Evolutionary conservation across 805 yeast species (phyloP), one percentile per base, ranked within the genome.

Genomic region (Kodamaea neixiangensis): DNA sequence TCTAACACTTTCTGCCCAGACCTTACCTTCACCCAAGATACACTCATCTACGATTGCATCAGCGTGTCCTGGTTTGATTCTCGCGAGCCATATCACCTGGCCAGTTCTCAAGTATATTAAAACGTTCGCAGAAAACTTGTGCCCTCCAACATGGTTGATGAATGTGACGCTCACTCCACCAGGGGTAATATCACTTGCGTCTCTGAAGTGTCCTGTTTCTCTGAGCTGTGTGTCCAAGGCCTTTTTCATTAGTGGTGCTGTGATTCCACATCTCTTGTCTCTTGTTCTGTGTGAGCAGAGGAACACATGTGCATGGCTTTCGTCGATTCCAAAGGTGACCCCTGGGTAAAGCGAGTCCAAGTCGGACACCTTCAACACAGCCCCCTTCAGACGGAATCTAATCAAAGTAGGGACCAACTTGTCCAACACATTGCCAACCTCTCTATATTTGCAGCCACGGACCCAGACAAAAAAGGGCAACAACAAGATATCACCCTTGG

Each of bases 81-180:
- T 78, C 0, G 96, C 99, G 63, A 89, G 72, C 97, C 97, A 91
- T 22, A 91, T 80, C 51, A 85, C 83, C 57, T 88, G 87, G 5
- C 94, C 96, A 9, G 80, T 71, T 55, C 78, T 83, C 56, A 83
- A 70, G 63, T 90, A 91, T 13, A 93, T 80, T 47, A 90, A 77
- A 2, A 89, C 87, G 65, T 93, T 93, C 2, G 97, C 97, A 1
- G 94, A 90, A 68, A 76, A 94, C 67, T 94, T 94, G 69, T 93
- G 99, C 4, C 98, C 98, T 5, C 99, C 99, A 21, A 93, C 87
- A 66, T 93, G 99, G 61, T 89, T 91, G 25, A 87, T 79, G 58
- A 66, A 91, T 1, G 79, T 73, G 2, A 91, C 89, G 5, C 73
- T 71, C 1, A 86, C 89, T 5, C 97, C 98, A 29, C 77, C 84